Percentiles rank a stretch among this genome's conserved stretches.
Evolutionary conservation across 805 yeast species (phyloP).

Genomic region (Lipomyces anomalus): DNA sequence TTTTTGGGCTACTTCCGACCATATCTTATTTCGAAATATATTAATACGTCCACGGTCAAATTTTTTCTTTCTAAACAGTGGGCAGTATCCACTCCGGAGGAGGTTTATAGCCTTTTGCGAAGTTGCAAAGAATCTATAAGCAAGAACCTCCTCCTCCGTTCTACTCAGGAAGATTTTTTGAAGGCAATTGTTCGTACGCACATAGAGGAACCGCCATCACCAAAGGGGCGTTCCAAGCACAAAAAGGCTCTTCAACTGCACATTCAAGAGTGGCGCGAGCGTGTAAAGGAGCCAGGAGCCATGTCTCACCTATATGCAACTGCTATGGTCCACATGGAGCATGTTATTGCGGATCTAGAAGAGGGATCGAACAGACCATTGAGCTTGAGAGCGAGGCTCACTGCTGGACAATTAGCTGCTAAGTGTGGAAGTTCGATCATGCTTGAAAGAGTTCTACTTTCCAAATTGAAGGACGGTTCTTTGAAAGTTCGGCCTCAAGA

Average conservation of each 20-base stretch:
- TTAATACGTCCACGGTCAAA: neutral
- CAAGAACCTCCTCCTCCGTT: neutral
- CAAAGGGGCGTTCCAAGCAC: neutral
- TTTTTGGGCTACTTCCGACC: constrained; percentile 12
- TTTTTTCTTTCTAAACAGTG: constrained; percentile 1
- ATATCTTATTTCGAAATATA: constrained; percentile 4
- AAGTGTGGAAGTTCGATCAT: neutral
- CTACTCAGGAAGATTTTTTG: constrained; percentile 1
- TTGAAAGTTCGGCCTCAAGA: neutral
- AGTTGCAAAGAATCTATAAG: neutral
- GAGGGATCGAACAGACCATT: neutral
- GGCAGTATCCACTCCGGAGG: constrained; percentile 6
- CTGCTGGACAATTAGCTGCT: neutral
- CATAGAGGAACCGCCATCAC: neutral
- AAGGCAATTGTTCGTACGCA: neutral
- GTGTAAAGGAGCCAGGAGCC: neutral
- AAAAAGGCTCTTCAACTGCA: neutral
- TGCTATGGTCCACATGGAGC: neutral
- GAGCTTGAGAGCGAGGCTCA: neutral
- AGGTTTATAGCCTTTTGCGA: constrained; percentile 5
- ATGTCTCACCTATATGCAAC: neutral
- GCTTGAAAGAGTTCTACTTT: neutral
- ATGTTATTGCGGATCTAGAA: neutral
- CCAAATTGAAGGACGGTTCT: neutral
- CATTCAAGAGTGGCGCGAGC: neutral